Percentiles rank a stretch among this genome's conserved stretches.
Evolutionary conservation across 2,329 filamentous ascomycete species (phyloP).

Genomic region (Diaporthe sp.): DNA sequence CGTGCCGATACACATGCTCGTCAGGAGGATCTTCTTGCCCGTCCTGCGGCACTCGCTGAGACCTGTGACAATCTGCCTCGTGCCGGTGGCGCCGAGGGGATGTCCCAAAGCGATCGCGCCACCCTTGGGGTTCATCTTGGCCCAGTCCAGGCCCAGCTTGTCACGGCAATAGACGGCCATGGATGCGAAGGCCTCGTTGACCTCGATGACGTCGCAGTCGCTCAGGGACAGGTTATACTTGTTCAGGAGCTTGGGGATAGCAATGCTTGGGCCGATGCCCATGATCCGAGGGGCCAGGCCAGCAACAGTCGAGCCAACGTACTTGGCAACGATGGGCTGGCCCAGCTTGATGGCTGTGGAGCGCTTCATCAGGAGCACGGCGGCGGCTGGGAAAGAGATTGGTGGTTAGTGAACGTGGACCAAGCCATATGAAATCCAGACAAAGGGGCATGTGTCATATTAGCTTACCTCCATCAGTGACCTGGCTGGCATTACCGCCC

Average conservation of each 20-base stretch:
- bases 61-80: conserved; percentile 89
- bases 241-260: conserved; percentile 85
- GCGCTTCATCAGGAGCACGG: conserved; percentile 93
- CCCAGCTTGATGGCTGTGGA: conserved; percentile 88
- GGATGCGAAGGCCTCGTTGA: conserved; percentile 98
- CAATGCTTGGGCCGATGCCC: conserved; percentile 87
- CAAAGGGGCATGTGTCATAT: neutral
- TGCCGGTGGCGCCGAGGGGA: conserved; percentile 83
- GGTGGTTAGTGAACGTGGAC: conserved; percentile 23
- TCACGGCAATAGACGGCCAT: conserved; percentile 97
- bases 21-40: conserved; percentile 92
- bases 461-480: conserved; percentile 85
- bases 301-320: conserved; percentile 90
- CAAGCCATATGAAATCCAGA: neutral
- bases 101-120: conserved; percentile 89
- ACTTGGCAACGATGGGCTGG: conserved; percentile 95
- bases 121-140: conserved; percentile 86
- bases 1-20: conserved; percentile 88
- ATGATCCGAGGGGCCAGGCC: conserved; percentile 95
- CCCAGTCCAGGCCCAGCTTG: conserved; percentile 76
- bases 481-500: conserved; percentile 93
- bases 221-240: conserved; percentile 83
- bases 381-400: conserved; percentile 71
- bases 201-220: conserved; percentile 90
- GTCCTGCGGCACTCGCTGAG: conserved; percentile 86